These are phyloP conservation scores for Yamadazyma kanchanaburiensis DNA, from an alignment of 1,139 yeast species.

Conservation along the genomic window DNA sequence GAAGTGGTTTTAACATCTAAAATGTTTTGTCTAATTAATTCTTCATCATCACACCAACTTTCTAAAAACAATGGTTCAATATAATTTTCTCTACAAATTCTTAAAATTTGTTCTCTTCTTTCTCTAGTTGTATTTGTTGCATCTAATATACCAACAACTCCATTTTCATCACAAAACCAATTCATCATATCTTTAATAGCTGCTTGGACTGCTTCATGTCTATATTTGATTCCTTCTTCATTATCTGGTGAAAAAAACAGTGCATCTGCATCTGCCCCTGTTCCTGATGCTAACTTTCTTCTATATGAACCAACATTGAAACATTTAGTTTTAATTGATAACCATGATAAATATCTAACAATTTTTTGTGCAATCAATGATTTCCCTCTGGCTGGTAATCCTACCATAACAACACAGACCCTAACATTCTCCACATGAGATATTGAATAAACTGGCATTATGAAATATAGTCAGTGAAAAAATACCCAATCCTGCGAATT, in stretches of 20 bases:
- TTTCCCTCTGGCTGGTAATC: constrained; percentile 71
- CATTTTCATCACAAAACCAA: constrained; percentile 80
- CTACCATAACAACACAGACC: constrained; percentile 76
- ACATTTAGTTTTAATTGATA: constrained; percentile 80
- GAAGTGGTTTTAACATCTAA: constrained; percentile 82
- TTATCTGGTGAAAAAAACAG: constrained; percentile 76
- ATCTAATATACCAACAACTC: constrained; percentile 89
- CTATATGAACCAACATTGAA: constrained; percentile 89
- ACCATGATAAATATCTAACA: constrained; percentile 88
- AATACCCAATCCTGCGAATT: too few species aligned
- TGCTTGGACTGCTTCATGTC: constrained; percentile 65
- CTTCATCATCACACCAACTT: constrained; percentile 84
- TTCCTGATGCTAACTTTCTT: constrained; percentile 47
- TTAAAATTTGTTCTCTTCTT: constrained; percentile 65
- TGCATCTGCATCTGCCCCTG: constrained; percentile 38
- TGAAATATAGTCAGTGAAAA: too few species aligned
- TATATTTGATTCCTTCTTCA: constrained; percentile 55
- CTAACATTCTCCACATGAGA: constrained; percentile 69
- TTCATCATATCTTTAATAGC: constrained; percentile 83
- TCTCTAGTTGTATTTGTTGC: constrained; percentile 74
- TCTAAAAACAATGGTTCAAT: constrained; percentile 92
- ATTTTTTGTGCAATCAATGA: constrained; percentile 80
- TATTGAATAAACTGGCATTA: constrained; percentile 72
- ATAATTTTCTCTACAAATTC: constrained; percentile 59
- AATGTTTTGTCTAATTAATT: constrained; percentile 73